Conservation (phyloP, 2,329 filamentous ascomycete species). For the Fusarium continuum region DNA sequence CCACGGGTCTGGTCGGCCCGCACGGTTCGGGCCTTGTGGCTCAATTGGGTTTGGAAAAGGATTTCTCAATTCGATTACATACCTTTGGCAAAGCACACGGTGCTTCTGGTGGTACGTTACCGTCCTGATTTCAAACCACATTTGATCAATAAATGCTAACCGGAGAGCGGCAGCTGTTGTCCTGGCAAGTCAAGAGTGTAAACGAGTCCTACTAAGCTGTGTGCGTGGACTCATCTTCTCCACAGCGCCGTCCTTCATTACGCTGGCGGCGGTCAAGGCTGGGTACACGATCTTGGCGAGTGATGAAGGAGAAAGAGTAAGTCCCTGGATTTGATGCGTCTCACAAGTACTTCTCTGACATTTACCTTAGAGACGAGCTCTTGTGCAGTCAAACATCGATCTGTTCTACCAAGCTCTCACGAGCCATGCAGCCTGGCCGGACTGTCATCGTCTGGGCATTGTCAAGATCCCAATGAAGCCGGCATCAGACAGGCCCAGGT, state of each 20-base stretch:
- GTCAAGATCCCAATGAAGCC: background rate
- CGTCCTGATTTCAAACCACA: background rate
- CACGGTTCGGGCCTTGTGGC: background rate
- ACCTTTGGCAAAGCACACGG: conserved; percentile 9
- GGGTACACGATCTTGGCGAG: background rate
- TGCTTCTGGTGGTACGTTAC: background rate
- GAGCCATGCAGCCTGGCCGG: background rate
- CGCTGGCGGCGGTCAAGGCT: background rate
- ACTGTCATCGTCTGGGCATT: background rate
- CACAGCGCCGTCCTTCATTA: background rate
- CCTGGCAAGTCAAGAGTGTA: background rate
- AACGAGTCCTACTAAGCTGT: background rate
- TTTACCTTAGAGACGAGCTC: background rate
- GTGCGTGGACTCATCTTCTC: conserved; percentile 1
- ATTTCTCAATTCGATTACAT: background rate
- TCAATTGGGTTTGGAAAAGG: background rate
- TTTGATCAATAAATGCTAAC: background rate
- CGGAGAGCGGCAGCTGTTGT: background rate
- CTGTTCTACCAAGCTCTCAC: background rate
- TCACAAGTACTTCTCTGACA: background rate
- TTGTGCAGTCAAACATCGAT: background rate
- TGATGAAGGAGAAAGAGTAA: background rate
- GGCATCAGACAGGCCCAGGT: rapidly evolving
- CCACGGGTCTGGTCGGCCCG: background rate
- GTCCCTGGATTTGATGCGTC: background rate